phyloP scores from a whole-genome alignment of 176 grass and related monocot species.

The Saccharum officinarum region DNA sequence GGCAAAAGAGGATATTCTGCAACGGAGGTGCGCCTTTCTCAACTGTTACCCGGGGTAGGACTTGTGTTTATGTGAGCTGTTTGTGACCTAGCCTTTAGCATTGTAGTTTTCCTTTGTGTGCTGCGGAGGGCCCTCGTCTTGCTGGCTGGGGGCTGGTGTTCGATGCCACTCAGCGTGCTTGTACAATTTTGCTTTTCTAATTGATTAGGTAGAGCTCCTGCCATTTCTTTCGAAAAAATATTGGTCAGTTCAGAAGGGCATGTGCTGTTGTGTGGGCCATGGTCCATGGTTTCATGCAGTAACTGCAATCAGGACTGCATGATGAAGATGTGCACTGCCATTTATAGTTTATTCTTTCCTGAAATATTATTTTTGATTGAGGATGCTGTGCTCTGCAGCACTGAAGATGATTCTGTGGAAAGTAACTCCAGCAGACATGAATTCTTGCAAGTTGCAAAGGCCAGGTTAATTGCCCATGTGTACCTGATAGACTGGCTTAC shows the following conservation, averaged over 20 bases:
- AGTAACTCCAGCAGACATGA: not conserved
- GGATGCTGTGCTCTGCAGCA: not conserved
- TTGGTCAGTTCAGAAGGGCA: not conserved
- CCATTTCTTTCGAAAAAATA: not conserved
- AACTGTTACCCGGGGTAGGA: not conserved
- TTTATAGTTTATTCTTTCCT: not conserved
- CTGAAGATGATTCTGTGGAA: not conserved
- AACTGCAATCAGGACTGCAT: not conserved
- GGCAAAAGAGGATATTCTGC: not conserved
- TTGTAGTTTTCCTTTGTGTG: not conserved
- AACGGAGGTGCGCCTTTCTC: not conserved
- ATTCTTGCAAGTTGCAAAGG: slow-evolving; percentile 21
- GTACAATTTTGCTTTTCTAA: not conserved
- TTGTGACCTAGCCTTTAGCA: not conserved
- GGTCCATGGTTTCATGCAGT: not conserved
- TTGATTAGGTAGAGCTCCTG: not conserved
- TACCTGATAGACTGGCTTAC: slow-evolving; percentile 2
- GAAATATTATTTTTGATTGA: not conserved
- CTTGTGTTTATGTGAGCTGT: not conserved
- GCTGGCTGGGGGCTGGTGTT: not conserved
- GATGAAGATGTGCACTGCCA: not conserved
- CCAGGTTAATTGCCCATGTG: slow-evolving; percentile 18
- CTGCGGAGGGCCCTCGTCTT: not conserved
- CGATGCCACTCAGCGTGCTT: not conserved
- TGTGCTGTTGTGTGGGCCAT: not conserved